phyloP scores from a whole-genome alignment of 495 filamentous ascomycete species.

The Xylaria sp. region DNA sequence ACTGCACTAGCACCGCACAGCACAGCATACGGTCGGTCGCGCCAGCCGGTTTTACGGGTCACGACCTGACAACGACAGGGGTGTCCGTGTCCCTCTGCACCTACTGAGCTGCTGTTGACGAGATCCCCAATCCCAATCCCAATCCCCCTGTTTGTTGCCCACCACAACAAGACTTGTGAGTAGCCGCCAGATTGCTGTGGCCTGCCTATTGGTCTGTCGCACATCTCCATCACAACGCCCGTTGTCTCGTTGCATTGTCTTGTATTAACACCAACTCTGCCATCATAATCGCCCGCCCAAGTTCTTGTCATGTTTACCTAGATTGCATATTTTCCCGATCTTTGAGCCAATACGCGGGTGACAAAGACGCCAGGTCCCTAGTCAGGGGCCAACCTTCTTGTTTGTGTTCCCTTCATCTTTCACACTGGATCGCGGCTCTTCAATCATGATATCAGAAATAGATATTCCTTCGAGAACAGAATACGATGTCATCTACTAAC shows the following conservation, averaged over 20 bases:
- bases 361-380: conserved; percentile 15
- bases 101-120: not conserved
- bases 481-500: conserved; percentile 12
- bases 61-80: conserved; percentile 21
- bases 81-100: conserved; percentile 5
- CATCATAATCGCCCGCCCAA: conserved; percentile 4
- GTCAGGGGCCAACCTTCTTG: conserved; percentile 16
- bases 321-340: not conserved
- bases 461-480: not conserved
- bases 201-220: conserved; percentile 19
- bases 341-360: not conserved
- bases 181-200: not conserved
- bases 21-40: conserved; percentile 2
- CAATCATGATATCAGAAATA: not conserved
- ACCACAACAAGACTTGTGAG: conserved; percentile 28
- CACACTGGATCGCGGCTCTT: not conserved
- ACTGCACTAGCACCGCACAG: not conserved
- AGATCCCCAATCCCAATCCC: not conserved
- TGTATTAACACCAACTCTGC: not conserved
- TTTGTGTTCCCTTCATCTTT: conserved; percentile 30
- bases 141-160: conserved; percentile 25
- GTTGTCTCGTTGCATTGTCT: conserved; percentile 2
- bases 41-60: conserved; percentile 21
- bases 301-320: not conserved
- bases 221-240: conserved; percentile 13